phyloP scores from a whole-genome alignment of 345 rosid species.

The Camelina neglecta region DNA sequence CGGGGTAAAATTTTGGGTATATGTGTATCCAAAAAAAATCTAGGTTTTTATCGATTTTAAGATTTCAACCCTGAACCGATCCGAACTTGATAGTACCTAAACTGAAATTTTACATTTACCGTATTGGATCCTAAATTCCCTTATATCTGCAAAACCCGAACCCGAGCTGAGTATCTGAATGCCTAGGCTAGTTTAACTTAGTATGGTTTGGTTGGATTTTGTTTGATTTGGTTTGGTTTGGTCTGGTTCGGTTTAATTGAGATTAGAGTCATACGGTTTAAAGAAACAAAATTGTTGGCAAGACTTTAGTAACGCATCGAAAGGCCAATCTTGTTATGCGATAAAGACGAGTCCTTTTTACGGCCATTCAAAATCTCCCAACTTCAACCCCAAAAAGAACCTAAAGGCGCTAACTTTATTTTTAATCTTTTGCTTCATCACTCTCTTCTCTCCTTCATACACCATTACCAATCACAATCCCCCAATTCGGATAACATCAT shows the following conservation, averaged over 20 bases:
- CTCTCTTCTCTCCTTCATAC: too few species aligned
- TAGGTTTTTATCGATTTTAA: too few species aligned
- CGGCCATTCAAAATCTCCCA: constrained; percentile 30
- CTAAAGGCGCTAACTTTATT: constrained; percentile 31
- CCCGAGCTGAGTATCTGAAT: too few species aligned
- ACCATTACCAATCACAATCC: constrained; percentile 8
- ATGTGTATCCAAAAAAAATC: too few species aligned
- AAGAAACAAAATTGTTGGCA: neutral
- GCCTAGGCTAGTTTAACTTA: too few species aligned
- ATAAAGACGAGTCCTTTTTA: constrained; percentile 18
- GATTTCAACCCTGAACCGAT: too few species aligned
- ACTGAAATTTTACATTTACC: too few species aligned
- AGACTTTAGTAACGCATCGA: neutral
- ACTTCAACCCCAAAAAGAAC: neutral
- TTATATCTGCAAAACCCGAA: too few species aligned
- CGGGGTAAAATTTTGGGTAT: too few species aligned
- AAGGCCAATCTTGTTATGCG: constrained; percentile 28
- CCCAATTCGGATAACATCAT: constrained; percentile 31
- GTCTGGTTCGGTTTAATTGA: neutral
- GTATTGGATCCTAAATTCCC: too few species aligned
- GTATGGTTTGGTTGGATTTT: neutral
- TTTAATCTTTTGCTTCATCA: neutral
- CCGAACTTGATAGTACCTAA: too few species aligned
- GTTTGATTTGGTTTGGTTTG: neutral
- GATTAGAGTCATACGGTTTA: neutral